Conservation (phyloP, 169 alveolate species). For the Plasmodium billcollinsi region DNA sequence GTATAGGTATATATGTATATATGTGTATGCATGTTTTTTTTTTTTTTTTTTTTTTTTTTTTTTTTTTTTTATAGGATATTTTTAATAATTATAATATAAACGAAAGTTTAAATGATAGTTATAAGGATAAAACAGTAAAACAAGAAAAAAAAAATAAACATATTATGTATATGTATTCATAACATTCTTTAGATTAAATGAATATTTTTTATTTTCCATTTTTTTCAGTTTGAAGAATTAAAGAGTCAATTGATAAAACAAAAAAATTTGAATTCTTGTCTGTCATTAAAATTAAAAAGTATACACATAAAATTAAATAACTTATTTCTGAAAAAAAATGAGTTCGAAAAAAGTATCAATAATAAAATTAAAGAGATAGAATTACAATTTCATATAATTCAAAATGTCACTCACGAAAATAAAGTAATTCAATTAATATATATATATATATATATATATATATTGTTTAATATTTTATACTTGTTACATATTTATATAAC, state of each 20-base stretch:
- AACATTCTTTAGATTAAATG: background rate
- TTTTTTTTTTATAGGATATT: constrained; percentile 5
- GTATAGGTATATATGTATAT: too few relatives aligned
- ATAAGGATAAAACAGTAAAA: constrained; percentile 12
- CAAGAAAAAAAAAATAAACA: background rate
- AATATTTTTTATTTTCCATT: background rate
- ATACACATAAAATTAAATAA: constrained; percentile 51
- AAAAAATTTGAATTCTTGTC: constrained; percentile 34
- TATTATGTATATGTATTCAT: background rate
- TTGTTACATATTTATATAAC: background rate
- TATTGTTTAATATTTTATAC: too few relatives aligned
- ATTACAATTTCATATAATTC: constrained; percentile 5
- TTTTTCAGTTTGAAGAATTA: constrained; percentile 24
- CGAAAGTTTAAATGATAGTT: background rate
- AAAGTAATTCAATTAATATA: background rate
- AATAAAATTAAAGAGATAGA: constrained; percentile 43
- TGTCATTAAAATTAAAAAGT: constrained; percentile 49
- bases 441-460: too few relatives aligned
- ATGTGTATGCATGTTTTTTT: too few relatives aligned
- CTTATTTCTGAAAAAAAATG: constrained; percentile 32
- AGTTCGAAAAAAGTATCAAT: constrained; percentile 22
- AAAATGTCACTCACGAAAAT: background rate
- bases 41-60: background rate
- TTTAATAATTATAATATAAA: background rate
- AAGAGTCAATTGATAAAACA: constrained; percentile 40